Evolutionary conservation across 768 basidiomycete species (phyloP), one percentile per base, ranked within the genome.

Genomic region (Ramaria rubella): DNA sequence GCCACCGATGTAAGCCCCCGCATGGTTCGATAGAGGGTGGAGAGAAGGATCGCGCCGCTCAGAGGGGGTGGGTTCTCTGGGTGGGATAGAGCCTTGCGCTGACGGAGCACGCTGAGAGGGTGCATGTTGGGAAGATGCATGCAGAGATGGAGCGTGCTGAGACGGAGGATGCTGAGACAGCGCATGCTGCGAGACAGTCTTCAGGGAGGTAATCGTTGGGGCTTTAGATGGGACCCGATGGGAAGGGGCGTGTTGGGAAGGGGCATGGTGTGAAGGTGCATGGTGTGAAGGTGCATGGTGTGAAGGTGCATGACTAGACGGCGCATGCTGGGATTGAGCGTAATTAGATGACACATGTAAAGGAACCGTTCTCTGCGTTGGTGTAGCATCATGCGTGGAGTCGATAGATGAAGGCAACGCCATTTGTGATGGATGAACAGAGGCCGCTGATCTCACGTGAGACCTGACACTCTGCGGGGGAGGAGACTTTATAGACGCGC

Each of bases 401-500:
- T 44, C 29, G 27, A 31, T 29, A 48, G 43, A 46, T 11, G 31
- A 29, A 14, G 55, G 55, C n/a, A 56, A 56, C 3, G 44, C 33
- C 43, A 56, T 45, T 11, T 56, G 55, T 4, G 55, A 56, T 12
- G 55, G 55, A 23, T 56, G 55, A 19, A 56, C 30, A 19, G 55
- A 56, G n/a, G 26, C 55, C 11, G 19, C 31, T 5, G 55, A 56
- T 21, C 30, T 56, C 14, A n/a, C 49, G 2, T 56, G 44, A 23
- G 52, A 54, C 21, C 43, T 54, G 7, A 54, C 52, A 43, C 44
- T 48, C 40, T 56, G 55, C 30, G 55, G 55, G 12, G 55, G 55
- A 1, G 55, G 55, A 14, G 55, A 56, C 19, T 23, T 9, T 23
- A 40, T 45, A 15, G 55, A 56, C 12, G 43, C 44, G 12, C 45